Evolutionary conservation across 805 yeast species (phyloP), one percentile per base, ranked within the genome.

Genomic region (Saccharomycopsis sp.): DNA sequence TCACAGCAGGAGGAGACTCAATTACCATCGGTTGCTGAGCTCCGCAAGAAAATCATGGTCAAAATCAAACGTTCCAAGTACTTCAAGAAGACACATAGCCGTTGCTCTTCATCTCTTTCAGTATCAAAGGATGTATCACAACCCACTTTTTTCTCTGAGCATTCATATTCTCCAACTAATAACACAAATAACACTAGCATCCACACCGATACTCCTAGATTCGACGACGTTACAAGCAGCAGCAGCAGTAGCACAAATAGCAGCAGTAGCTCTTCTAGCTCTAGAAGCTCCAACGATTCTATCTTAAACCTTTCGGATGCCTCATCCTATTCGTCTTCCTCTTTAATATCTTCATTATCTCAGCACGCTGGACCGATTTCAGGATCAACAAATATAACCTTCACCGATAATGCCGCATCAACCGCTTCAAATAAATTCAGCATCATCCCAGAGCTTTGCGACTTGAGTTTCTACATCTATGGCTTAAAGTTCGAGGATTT

Each of bases 401-500:
- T 68, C 2, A 62, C 54, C 57, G 54, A 56, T 34, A 42, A 34
- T 50, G 44, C 51, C 52, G 9, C 52, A 50, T 19, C 29, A 54
- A 3, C 19, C 55, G 15, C 41, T 22, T 17, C 15, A 12, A 51
- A 8, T 60, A 60, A 47, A n/a, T 58, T 59, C 9, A 70, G 70
- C 34, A 68, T 78, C 8, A 62, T 71, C 1, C 70, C 73, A 0
- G 81, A 76, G 51, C 70, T 89, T 5, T 79, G 87, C 44, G 76
- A 70, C 1, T 72, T 90, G 51, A 96, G 89, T 1, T 80, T 87
- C 1, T 90, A 89, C 66, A 68, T 87, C 3, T 81, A 84, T 62
- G 97, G 97, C 0, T 66, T 82, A 25, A 89, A 86, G 65, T 93
- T 87, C 66, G 77, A 88, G 38, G 89, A 90, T 68, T 89, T 91